phyloP scores from a whole-genome alignment of 345 rosid species.

The Boechera retrofracta region DNA sequence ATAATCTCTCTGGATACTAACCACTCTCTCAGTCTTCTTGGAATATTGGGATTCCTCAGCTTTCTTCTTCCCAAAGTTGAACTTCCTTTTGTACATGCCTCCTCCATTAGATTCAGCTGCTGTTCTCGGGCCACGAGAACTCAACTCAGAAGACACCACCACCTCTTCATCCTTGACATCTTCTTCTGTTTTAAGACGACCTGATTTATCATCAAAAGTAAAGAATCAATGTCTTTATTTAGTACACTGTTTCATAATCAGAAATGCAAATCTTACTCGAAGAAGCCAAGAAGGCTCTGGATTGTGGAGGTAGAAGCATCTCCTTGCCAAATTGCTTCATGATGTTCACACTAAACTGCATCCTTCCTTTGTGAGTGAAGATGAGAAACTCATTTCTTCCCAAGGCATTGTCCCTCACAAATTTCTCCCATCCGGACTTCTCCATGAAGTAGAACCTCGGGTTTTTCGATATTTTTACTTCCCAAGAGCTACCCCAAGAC shows the following conservation, averaged over 20 bases:
- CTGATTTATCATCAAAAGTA: not conserved
- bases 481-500: conserved; percentile 7
- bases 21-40: not conserved
- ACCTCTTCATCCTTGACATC: conserved; percentile 3
- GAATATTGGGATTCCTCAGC: not conserved
- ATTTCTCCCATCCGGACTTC: conserved; percentile 16
- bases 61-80: not conserved
- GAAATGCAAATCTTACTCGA: not conserved
- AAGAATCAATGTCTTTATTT: not conserved
- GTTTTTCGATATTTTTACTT: not conserved
- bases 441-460: not conserved
- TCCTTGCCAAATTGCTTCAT: not conserved
- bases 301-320: not conserved
- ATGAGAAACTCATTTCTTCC: not conserved
- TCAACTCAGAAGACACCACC: not conserved
- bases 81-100: not conserved
- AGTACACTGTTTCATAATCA: not conserved
- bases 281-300: not conserved
- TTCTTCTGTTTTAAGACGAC: conserved; percentile 1
- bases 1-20: not conserved
- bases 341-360: conserved; percentile 9
- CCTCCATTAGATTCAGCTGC: not conserved
- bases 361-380: conserved; percentile 7
- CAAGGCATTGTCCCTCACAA: conserved; percentile 13
- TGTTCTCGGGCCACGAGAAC: not conserved